Evolutionary conservation across 2,329 filamentous ascomycete genomes (phyloP).

Genomic region (Alternaria triticina): DNA sequence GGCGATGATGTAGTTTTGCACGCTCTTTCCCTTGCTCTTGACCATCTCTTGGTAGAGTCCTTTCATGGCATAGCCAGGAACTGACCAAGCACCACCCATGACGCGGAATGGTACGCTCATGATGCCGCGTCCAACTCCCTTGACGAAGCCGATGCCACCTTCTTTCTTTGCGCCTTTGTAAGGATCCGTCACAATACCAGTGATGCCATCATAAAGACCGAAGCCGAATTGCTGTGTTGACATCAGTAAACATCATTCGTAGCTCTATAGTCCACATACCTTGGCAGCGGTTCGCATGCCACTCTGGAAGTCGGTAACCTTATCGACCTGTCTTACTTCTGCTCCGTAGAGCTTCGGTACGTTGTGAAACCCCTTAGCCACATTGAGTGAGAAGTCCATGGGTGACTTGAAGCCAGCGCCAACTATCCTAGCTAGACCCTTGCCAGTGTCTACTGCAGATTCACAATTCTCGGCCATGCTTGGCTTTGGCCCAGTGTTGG

Average conservation of each 20-base stretch:
- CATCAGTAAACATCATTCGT: constrained; percentile 3
- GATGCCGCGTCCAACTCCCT: constrained; percentile 83
- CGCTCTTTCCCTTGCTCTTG: constrained; percentile 71
- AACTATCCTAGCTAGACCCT: constrained; percentile 74
- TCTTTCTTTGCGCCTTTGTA: constrained; percentile 71
- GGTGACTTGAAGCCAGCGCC: constrained; percentile 78
- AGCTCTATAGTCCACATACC: constrained; percentile 40
- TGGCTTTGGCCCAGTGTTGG: constrained; percentile 20
- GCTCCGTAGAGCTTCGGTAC: constrained; percentile 86
- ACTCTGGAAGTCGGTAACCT: constrained; percentile 77
- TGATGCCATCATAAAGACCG: constrained; percentile 81
- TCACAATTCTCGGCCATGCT: constrained; percentile 49
- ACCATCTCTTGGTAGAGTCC: constrained; percentile 80
- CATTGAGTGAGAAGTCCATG: constrained; percentile 81
- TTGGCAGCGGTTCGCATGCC: constrained; percentile 80
- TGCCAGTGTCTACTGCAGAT: constrained; percentile 68
- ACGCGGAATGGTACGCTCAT: constrained; percentile 83
- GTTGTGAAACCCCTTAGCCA: constrained; percentile 88
- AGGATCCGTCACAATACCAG: constrained; percentile 81
- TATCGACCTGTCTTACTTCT: constrained; percentile 76
- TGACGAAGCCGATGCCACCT: constrained; percentile 71
- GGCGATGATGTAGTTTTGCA: constrained; percentile 80
- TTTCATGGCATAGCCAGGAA: constrained; percentile 84
- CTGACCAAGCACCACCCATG: constrained; percentile 67
- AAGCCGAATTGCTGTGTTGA: constrained; percentile 68